Evolutionary conservation across 2,329 filamentous ascomycete species (phyloP).

Genomic region (Sordariomycetes sp.): DNA sequence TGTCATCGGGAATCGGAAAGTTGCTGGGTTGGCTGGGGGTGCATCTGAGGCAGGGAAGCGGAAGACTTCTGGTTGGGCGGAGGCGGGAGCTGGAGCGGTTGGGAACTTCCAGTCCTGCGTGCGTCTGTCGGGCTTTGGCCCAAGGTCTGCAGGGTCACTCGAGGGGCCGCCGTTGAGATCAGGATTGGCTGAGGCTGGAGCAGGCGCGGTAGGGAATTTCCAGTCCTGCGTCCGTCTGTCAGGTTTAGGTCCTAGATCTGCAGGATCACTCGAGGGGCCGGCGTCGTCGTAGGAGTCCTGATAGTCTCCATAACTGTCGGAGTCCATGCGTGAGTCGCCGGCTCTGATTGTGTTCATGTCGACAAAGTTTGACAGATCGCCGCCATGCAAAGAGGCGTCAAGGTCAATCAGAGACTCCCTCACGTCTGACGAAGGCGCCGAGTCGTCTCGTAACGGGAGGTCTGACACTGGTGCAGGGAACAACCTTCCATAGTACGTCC

Average conservation of each 20-base stretch:
- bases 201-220: slow-evolving; percentile 45
- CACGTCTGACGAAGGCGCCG: slow-evolving; percentile 36
- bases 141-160: slow-evolving; percentile 50
- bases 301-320: slow-evolving; percentile 40
- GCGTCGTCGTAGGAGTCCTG: slow-evolving; percentile 2
- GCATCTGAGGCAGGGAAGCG: slow-evolving; percentile 32
- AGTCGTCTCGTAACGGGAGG: slow-evolving; percentile 50
- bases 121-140: slow-evolving; percentile 38
- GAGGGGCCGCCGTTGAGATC: slow-evolving; percentile 44
- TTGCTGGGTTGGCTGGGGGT: slow-evolving; percentile 44
- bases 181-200: slow-evolving; percentile 42
- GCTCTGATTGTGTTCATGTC: slow-evolving; percentile 53
- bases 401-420: slow-evolving; percentile 57
- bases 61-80: slow-evolving; percentile 43
- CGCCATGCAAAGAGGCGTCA: slow-evolving; percentile 48
- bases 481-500: slow-evolving; percentile 41
- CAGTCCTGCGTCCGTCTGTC: slow-evolving; percentile 46
- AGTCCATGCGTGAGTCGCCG: slow-evolving; percentile 33
- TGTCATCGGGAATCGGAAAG: slow-evolving; percentile 35
- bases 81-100: slow-evolving; percentile 38
- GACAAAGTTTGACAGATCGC: slow-evolving; percentile 46
- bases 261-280: background rate
- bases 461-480: slow-evolving; percentile 38
- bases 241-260: too few species aligned
- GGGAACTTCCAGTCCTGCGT: slow-evolving; percentile 53